A percentile compares a stretch with the other conserved stretches of the same genome.
Evolutionary conservation across 129 eudicot species (phyloP).

Genomic region (Erigeron canadensis): DNA sequence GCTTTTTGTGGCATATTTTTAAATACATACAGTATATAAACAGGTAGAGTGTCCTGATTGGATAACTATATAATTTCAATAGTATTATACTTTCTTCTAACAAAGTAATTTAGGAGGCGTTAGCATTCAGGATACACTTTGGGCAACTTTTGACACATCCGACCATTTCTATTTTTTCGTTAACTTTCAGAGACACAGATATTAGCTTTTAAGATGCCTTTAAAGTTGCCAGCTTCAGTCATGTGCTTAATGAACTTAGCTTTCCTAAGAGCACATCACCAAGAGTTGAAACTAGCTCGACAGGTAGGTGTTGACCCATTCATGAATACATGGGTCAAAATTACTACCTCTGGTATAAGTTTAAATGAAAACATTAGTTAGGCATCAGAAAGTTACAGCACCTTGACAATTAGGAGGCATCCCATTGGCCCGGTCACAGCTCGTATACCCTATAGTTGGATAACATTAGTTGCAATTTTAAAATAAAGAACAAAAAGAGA

Average conservation of each 20-base stretch:
- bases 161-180: neutral
- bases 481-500: conserved; percentile 10
- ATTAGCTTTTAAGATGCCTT: too few species aligned
- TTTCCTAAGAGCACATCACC: too few species aligned
- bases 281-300: too few species aligned
- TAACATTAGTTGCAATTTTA: conserved; percentile 18
- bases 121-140: neutral
- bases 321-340: neutral
- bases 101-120: neutral
- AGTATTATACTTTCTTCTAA: neutral
- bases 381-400: conserved; percentile 22
- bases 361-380: neutral
- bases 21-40: neutral
- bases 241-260: too few species aligned
- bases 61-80: neutral
- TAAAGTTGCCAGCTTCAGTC: too few species aligned
- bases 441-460: conserved; percentile 70
- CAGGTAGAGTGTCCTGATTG: neutral
- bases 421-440: conserved; percentile 99
- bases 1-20: neutral
- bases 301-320: neutral
- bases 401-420: conserved; percentile 98
- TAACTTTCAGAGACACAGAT: neutral
- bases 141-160: neutral
- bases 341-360: neutral